Conservation (phyloP, 345 rosid genomes). For the Ailanthus altissimus region DNA sequence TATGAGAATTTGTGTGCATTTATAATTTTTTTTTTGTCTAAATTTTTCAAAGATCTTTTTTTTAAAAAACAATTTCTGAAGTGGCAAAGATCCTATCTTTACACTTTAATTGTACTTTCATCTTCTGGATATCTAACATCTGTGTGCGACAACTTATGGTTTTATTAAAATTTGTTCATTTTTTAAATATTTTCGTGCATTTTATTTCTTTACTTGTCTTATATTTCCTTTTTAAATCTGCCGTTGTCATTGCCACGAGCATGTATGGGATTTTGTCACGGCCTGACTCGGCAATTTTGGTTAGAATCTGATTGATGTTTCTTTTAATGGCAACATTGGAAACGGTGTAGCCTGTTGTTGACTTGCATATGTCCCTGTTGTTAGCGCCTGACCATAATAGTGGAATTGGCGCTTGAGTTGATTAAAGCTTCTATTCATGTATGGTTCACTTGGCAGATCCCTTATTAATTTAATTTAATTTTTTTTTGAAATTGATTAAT, state of each 20-base stretch:
- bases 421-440: constrained; percentile 65
- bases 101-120: background rate
- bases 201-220: background rate
- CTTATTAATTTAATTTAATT: constrained; percentile 47
- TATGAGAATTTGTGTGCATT: background rate
- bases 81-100: background rate
- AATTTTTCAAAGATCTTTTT: background rate
- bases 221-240: background rate
- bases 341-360: constrained; percentile 55
- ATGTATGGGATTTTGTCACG: background rate
- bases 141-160: background rate
- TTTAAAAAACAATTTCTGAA: no score
- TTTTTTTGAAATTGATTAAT: no score
- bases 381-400: constrained; percentile 59
- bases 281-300: background rate
- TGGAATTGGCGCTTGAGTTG: constrained; percentile 64
- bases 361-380: constrained; percentile 74
- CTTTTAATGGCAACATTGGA: background rate
- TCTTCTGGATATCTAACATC: background rate
- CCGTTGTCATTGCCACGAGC: background rate
- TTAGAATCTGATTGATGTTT: background rate
- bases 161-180: no score
- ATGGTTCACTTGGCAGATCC: constrained; percentile 72
- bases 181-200: background rate
- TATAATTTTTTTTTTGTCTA: background rate